These are phyloP conservation scores for Camellia oleifera DNA, from an alignment of 179 eudicot genomes.

Conservation along the genomic window DNA sequence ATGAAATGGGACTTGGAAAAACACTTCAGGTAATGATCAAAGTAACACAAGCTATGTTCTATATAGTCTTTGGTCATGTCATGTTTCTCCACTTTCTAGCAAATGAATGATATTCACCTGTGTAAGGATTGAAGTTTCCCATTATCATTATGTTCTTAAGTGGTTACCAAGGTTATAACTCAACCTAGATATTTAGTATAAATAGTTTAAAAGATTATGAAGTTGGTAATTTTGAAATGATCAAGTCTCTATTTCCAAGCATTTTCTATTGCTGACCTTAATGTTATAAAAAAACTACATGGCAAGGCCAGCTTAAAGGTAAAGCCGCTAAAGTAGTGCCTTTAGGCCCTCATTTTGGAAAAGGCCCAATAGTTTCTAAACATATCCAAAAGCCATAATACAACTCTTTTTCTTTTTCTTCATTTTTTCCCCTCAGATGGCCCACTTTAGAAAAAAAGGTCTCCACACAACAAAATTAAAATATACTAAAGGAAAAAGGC, in stretches of 20 bases:
- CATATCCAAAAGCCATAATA: too few relatives aligned
- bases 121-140: not conserved
- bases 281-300: not conserved
- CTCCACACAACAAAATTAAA: too few relatives aligned
- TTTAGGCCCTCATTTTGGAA: too few relatives aligned
- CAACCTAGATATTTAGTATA: not conserved
- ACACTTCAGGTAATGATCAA: slow-evolving; percentile 76
- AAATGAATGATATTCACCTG: not conserved
- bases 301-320: too few relatives aligned
- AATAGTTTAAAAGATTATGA: not conserved
- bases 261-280: not conserved
- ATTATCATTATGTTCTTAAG: not conserved
- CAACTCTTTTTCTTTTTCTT: too few relatives aligned
- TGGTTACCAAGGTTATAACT: not conserved
- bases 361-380: too few relatives aligned
- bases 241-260: not conserved
- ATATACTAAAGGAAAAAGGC: too few relatives aligned
- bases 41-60: not conserved
- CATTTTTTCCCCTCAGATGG: too few relatives aligned
- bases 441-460: too few relatives aligned
- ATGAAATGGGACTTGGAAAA: slow-evolving; percentile 99
- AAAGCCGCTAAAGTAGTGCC: too few relatives aligned
- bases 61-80: slow-evolving; percentile 8
- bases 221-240: not conserved
- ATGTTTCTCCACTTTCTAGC: not conserved